These are phyloP conservation scores for Fusarium napiforme DNA, from an alignment of 2,329 filamentous ascomycete species.

Conservation along the genomic window DNA sequence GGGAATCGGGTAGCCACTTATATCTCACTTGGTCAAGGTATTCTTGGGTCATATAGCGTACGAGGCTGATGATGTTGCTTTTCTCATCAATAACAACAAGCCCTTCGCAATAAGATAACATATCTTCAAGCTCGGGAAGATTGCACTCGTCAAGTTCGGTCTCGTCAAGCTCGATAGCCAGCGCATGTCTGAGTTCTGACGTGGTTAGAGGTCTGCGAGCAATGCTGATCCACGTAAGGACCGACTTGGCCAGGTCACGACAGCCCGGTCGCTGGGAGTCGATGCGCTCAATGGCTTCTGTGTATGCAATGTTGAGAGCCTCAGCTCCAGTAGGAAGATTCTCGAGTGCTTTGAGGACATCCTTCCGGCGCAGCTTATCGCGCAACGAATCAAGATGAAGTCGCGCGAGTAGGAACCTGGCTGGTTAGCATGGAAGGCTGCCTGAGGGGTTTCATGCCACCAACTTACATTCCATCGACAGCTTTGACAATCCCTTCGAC, in stretches of 20 bases:
- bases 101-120: background rate
- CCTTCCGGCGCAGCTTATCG: background rate
- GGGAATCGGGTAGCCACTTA: background rate
- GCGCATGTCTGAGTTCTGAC: background rate
- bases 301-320: background rate
- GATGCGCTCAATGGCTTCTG: background rate
- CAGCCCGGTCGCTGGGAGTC: background rate
- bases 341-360: background rate
- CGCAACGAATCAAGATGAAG: background rate
- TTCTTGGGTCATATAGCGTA: background rate
- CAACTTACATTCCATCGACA: background rate
- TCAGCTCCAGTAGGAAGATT: background rate
- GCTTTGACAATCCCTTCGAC: background rate
- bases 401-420: background rate
- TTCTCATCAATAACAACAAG: background rate
- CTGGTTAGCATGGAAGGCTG: background rate
- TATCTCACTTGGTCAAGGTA: background rate
- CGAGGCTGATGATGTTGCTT: background rate
- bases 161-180: background rate
- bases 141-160: background rate
- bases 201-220: background rate
- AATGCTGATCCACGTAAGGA: background rate
- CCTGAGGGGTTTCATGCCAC: fast-evolving
- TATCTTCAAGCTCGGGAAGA: background rate
- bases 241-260: background rate